A percentile compares a stretch with the other conserved stretches of the same genome.
phyloP scores from a whole-genome alignment of 2,329 filamentous ascomycete species.

The Ascochyta rabiei region DNA sequence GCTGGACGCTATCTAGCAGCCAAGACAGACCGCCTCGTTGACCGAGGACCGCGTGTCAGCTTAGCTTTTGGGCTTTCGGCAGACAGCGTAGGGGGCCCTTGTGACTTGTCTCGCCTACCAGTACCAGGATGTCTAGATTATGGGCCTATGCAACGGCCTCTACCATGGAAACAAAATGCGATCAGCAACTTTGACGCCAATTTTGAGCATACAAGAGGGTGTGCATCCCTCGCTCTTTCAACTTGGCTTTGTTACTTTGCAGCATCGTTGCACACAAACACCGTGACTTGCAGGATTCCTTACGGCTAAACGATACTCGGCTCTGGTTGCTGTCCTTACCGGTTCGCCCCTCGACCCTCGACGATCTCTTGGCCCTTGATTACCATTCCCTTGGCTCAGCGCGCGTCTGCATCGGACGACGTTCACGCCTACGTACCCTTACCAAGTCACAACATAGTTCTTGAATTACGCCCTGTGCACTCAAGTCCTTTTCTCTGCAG shows the following conservation, averaged over 20 bases:
- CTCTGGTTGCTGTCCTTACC: slow-evolving; percentile 1
- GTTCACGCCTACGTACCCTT: slow-evolving; percentile 25
- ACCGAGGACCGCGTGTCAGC: slow-evolving; percentile 38
- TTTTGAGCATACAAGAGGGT: slow-evolving; percentile 35
- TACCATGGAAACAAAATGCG: slow-evolving; percentile 25
- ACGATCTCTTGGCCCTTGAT: slow-evolving; percentile 6
- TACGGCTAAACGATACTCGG: neutral
- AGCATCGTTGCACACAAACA: neutral
- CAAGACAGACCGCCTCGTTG: slow-evolving; percentile 24
- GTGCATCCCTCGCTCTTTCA: slow-evolving; percentile 21
- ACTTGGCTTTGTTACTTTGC: neutral
- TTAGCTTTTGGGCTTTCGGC: slow-evolving; percentile 33
- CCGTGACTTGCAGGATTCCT: neutral
- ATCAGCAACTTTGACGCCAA: slow-evolving; percentile 23
- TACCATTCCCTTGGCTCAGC: slow-evolving; percentile 15
- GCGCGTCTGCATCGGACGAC: slow-evolving; percentile 5
- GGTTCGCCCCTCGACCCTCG: slow-evolving; percentile 5
- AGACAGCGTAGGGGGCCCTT: slow-evolving; percentile 28
- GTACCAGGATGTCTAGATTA: slow-evolving; percentile 28
- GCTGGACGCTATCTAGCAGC: slow-evolving; percentile 25
- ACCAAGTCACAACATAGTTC: slow-evolving; percentile 17
- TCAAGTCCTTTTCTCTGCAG: slow-evolving; percentile 17
- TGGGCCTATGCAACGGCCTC: slow-evolving; percentile 31
- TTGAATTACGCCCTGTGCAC: slow-evolving; percentile 14
- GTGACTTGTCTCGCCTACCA: slow-evolving; percentile 24